Evolutionary conservation across 495 filamentous ascomycete species (phyloP), one percentile per base, ranked within the genome.

Genomic region (Penicillium angulare): DNA sequence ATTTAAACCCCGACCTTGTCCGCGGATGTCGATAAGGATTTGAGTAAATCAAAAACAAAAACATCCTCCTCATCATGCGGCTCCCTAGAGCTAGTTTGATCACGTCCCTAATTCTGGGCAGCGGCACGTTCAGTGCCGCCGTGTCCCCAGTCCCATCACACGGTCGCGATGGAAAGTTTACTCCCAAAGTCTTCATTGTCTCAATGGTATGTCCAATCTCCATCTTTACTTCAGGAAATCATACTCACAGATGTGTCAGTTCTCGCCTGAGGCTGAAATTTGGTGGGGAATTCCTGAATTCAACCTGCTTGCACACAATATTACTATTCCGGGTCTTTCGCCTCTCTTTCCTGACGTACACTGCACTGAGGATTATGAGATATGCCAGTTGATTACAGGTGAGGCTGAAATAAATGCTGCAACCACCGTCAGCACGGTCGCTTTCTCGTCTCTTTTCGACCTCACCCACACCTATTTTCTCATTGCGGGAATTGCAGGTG

Each of bases 351-450:
- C 84, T 3, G 65, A 84, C 21, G 79, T 83, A 13, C 80, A 86
- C 65, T 90, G 85, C 64, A 80, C 77, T 3, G 64, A 68, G 3
- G 62, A 83, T 49, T 68, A 77, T 22, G 75, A 75, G 5, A 57
- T 87, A 38, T 88, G 85, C 67, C 84, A 87, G 56, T 50, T 87
- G 32, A 76, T 79, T 27, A 83, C 79, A 8, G 73, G 73, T 4
- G 82, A 79, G 45, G 60, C 71, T 52, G 86, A 90, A 67, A 89
- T 90, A 76, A 91, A 91, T 62, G 86, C 87, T 6, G 87, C 87
- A 3, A 60, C 73, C 5, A 83, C 83, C 8, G 75, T 86, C 39
- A 74, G 74, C 13, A 73, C 86, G 0, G 67, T 89, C 10, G 67
- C 80, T 22, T 76, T 81, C 40, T 86, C 80, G 0, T 55, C 68